Base-by-base conservation (phyloP, 805 yeast species). In the Barnettozyma siamensis region DNA sequence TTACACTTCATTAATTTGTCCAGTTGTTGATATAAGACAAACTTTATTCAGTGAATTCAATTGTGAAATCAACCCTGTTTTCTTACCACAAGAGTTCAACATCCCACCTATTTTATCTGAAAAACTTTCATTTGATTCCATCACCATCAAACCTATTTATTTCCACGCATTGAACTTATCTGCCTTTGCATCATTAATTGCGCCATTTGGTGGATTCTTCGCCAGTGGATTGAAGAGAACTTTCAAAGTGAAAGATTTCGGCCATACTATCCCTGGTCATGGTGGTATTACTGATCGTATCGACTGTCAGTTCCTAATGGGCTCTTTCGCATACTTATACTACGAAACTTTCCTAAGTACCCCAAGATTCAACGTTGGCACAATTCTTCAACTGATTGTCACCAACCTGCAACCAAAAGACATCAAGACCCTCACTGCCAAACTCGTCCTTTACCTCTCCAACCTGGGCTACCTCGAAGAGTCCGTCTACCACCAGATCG, bases 231-330 rank as follows among this genome's bases (percentile, higher is more conserved):
- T 93, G 54, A 93, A 93, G 69, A 80, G 99, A 65, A 88, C 98
- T 12, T 89, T 93, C 67, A 86, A 91, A 57, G 88, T 89, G 41
- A 93, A 93, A 66, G 99, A 93, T 65, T 93, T 93, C 58, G 99
- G 98, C 51, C 95, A 91, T 58, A 91, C 98, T 9, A 93, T 93
- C 52, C 99, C 99, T 13, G 99, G 99, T 26, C 99, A 93, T 60
- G 99, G 99, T 48, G 99, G 99, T 52, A 82, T 93, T 51, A 89
- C 97, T 20, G 99, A 93, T 62, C 77, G 99, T 66, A 82, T 93
- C 70, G 99, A 93, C 66, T 93, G 99, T 66, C 98, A 93, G 66
- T 93, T 91, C 60, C 70, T 93, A 53, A 93, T 93, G 98, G 99
- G 99, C 11, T 86, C 95, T 31, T 93, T 93, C 60, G 76, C 93